A percentile compares a stretch with the other conserved stretches of the same genome.
These are phyloP conservation scores for Cichorium intybus DNA, from an alignment of 140 eudicot species.

Conservation along the genomic window DNA sequence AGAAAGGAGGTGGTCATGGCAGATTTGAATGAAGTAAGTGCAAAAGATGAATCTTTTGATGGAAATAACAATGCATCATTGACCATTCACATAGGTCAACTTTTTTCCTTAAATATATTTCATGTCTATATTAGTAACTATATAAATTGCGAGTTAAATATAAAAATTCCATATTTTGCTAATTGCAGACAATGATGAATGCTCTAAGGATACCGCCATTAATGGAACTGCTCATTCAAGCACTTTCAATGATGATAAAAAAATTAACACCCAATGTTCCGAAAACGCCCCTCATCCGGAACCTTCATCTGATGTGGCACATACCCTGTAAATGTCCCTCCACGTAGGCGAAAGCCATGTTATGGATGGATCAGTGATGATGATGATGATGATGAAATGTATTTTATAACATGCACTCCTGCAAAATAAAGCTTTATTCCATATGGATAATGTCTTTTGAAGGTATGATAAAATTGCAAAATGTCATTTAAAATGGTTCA, in stretches of 20 bases:
- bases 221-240: background rate
- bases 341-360: slow-evolving; percentile 18
- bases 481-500: too few relatives aligned
- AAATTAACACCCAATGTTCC: background rate
- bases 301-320: background rate
- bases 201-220: background rate
- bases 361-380: slow-evolving; percentile 29
- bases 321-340: background rate
- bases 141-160: background rate
- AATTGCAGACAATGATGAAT: background rate
- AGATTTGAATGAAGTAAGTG: background rate
- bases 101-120: background rate
- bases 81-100: too few relatives aligned
- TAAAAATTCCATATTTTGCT: background rate
- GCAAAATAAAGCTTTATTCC: too few relatives aligned
- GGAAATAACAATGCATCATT: background rate
- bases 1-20: background rate
- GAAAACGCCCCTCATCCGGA: background rate
- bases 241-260: slow-evolving; percentile 4
- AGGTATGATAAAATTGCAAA: slow-evolving; percentile 16
- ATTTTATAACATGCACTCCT: background rate
- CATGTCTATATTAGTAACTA: background rate
- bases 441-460: background rate
- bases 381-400: background rate
- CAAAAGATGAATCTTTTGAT: background rate